Evolutionary conservation across 805 yeast species (phyloP).

Genomic region (Metschnikowia borealis): DNA sequence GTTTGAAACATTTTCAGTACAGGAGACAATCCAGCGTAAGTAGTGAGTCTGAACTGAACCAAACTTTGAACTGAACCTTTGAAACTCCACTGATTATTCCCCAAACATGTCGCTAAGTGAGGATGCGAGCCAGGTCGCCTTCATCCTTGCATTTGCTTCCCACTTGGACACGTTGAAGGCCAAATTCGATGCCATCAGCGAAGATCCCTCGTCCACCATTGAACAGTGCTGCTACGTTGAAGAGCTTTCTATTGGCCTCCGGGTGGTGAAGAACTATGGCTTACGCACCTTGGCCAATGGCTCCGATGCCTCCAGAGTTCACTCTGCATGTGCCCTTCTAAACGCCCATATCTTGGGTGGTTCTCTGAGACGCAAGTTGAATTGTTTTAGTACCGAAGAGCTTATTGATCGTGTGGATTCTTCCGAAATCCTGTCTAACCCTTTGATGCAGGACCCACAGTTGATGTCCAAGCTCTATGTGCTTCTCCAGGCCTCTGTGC

Average conservation of each 20-base stretch:
- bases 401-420: constrained; percentile 17
- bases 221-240: constrained; percentile 19
- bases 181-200: constrained; percentile 6
- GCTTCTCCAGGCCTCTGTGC: constrained; percentile 15
- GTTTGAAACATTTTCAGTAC: too few relatives aligned
- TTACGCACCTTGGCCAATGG: constrained; percentile 12
- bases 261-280: constrained; percentile 11
- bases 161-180: constrained; percentile 19
- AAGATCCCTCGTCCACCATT: constrained; percentile 13
- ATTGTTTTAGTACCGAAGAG: constrained; percentile 15
- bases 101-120: neutral
- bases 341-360: constrained; percentile 22
- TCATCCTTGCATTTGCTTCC: constrained; percentile 22
- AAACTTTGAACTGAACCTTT: too few relatives aligned
- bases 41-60: too few relatives aligned
- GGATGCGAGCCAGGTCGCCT: constrained; percentile 19
- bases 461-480: constrained; percentile 18
- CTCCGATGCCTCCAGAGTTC: constrained; percentile 12
- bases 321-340: constrained; percentile 11
- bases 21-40: too few relatives aligned
- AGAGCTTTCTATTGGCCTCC: constrained; percentile 19
- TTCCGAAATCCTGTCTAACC: constrained; percentile 1
- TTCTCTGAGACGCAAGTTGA: constrained; percentile 10
- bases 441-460: constrained; percentile 14
- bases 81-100: too few relatives aligned